Evolutionary conservation across 768 basidiomycete genomes (phyloP), one percentile per base, ranked within the genome.

Genomic region (Amanita fuliginea): DNA sequence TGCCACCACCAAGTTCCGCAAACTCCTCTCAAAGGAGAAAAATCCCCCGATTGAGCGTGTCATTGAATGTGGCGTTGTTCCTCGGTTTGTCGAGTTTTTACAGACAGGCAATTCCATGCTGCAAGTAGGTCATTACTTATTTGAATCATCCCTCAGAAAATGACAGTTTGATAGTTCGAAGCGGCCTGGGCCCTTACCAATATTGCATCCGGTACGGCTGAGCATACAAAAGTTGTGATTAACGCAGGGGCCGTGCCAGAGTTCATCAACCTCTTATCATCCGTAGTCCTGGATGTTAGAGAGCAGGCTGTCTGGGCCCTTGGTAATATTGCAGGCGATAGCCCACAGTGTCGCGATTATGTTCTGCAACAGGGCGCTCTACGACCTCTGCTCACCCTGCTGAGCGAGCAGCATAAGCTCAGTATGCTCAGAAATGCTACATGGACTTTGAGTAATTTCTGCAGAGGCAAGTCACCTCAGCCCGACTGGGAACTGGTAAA

Each of bases 281-380:
- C 94, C n/a, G 73, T 81, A 37, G 92, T 96, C 33, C 75, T 93
- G 52, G 96, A 99, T 68, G 96, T 99, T 53, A 84, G 95, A 53
- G 96, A 99, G 69, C 96, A 99, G 69, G 96, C 96, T 21, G 96
- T 99, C 21, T 99, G 95, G 96, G 96, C 96, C 18, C 76, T 99
- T 53, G 96, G 96, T 51, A 99, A 99, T 70, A 98, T 99, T 55
- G 96, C 96, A 47, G 96, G 96, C 53, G 96, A 99, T 67, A 95
- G 92, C 56, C 96, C 96, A 18, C 82, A 87, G 62, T 99, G 96
- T 76, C 73, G 96, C 60, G 96, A 99, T 64, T 94, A 93, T 59
- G 96, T 98, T 46, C 78, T 99, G 45, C 83, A 90, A 60, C 81
- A 89, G 62, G 93, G 93, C 53, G 95, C 96, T 28, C 72, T 99